A percentile compares a stretch with the other conserved stretches of the same genome.
These are phyloP conservation scores for Fusarium sp. DNA, from an alignment of 2,329 filamentous ascomycete species.

Conservation along the genomic window DNA sequence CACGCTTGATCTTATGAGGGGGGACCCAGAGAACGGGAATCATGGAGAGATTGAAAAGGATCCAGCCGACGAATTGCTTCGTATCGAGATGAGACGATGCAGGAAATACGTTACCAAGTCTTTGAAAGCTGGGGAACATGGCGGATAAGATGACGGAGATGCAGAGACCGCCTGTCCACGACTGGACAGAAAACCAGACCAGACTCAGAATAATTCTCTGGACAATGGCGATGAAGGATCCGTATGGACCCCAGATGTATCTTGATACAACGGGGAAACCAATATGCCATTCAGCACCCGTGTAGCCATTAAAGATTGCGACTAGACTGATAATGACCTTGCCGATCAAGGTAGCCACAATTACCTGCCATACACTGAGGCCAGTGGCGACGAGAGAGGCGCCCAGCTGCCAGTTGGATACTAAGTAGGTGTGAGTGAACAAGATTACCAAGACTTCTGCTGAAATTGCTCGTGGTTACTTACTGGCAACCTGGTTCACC, in stretches of 20 bases:
- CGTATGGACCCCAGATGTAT: neutral
- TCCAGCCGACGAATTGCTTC: neutral
- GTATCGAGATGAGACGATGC: neutral
- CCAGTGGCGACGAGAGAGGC: neutral
- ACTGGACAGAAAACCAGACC: neutral
- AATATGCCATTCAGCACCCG: neutral
- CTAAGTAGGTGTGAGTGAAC: accelerated
- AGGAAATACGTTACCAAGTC: neutral
- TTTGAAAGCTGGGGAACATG: neutral
- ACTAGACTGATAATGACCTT: neutral
- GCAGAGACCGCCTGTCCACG: neutral
- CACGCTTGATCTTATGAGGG: neutral
- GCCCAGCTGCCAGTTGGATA: neutral
- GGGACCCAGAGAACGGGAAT: neutral
- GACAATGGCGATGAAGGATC: neutral
- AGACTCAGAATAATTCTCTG: neutral
- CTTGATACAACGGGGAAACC: neutral
- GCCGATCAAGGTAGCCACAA: neutral
- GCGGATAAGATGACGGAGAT: neutral
- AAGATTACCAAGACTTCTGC: neutral
- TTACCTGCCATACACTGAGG: neutral
- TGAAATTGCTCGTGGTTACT: accelerated
- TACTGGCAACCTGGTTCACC: neutral
- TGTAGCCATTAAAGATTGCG: neutral
- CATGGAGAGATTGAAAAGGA: neutral